phyloP scores from a whole-genome alignment of 371 early-diverging fungal species.

The Fennellomyces sp. region DNA sequence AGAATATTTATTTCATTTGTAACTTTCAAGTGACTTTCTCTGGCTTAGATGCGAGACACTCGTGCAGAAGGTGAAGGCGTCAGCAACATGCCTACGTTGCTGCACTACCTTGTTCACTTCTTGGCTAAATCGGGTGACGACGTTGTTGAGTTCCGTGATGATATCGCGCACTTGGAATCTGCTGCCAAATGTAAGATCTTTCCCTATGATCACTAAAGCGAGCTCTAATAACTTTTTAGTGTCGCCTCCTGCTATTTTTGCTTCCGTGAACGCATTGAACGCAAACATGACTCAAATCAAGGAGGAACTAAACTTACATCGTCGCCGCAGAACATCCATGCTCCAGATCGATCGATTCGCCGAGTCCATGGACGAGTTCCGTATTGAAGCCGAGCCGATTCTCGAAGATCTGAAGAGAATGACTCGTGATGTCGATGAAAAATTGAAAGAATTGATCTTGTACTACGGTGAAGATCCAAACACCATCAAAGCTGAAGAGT shows the following conservation, averaged over 20 bases:
- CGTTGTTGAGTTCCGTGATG: constrained; percentile 62
- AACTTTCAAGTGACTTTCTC: not conserved
- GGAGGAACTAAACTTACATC: constrained; percentile 53
- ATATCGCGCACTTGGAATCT: constrained; percentile 71
- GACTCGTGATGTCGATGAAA: constrained; percentile 52
- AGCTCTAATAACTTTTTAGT: too few species aligned
- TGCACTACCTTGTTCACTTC: constrained; percentile 76
- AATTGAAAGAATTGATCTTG: constrained; percentile 62
- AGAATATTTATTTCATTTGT: not conserved
- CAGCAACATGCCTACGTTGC: constrained; percentile 64
- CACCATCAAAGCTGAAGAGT: constrained; percentile 82
- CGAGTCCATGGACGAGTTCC: constrained; percentile 62
- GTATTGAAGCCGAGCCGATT: constrained; percentile 45
- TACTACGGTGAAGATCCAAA: constrained; percentile 86
- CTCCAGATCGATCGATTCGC: constrained; percentile 66
- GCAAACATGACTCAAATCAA: constrained; percentile 59
- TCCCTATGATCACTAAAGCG: not conserved
- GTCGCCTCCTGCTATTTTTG: constrained; percentile 64
- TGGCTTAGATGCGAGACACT: constrained; percentile 66
- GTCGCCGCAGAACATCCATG: constrained; percentile 31
- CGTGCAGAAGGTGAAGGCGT: constrained; percentile 62
- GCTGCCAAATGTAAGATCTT: constrained; percentile 60
- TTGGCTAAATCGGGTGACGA: constrained; percentile 64
- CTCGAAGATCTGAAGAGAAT: constrained; percentile 34
- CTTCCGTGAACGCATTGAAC: constrained; percentile 59